Conservation (phyloP, 257 asterid species). For the Paulownia fortunei region DNA sequence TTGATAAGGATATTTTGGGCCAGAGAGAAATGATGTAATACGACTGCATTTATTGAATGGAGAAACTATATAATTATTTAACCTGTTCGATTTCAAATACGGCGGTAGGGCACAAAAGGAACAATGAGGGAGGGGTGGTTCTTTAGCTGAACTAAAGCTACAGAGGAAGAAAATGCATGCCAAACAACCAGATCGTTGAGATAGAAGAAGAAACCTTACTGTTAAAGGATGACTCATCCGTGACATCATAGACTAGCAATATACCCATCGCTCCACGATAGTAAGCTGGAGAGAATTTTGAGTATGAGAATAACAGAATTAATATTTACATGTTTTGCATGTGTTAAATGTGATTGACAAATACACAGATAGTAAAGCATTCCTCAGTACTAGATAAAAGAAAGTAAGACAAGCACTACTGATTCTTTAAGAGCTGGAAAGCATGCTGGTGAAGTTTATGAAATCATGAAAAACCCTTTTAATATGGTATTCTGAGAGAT, state of each 20-base stretch:
- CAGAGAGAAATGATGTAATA: slow-evolving; percentile 3
- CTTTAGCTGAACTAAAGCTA: slow-evolving; percentile 8
- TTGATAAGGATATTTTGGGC: background rate
- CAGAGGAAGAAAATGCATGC: background rate
- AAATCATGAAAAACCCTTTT: background rate
- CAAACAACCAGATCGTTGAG: background rate
- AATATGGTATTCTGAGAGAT: background rate
- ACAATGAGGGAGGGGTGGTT: slow-evolving; percentile 19
- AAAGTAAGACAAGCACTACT: background rate
- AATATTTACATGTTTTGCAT: background rate
- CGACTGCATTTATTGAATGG: background rate
- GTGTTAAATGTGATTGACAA: slow-evolving; percentile 4
- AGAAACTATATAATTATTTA: background rate
- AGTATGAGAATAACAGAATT: slow-evolving; percentile 21
- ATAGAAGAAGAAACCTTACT: slow-evolving; percentile 46
- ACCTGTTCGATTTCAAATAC: background rate
- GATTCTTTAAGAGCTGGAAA: slow-evolving; percentile 17
- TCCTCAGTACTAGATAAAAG: background rate
- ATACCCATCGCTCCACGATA: slow-evolving; percentile 75
- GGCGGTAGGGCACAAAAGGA: background rate
- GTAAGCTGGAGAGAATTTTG: slow-evolving; percentile 53
- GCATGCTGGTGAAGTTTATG: background rate
- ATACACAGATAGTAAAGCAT: slow-evolving; percentile 13
- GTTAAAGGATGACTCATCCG: slow-evolving; percentile 68
- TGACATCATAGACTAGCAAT: slow-evolving; percentile 69